Evolutionary conservation across 2,329 filamentous ascomycete genomes (phyloP), one percentile per base, ranked within the genome.

Genomic region (Cladophialophora carrionii): DNA sequence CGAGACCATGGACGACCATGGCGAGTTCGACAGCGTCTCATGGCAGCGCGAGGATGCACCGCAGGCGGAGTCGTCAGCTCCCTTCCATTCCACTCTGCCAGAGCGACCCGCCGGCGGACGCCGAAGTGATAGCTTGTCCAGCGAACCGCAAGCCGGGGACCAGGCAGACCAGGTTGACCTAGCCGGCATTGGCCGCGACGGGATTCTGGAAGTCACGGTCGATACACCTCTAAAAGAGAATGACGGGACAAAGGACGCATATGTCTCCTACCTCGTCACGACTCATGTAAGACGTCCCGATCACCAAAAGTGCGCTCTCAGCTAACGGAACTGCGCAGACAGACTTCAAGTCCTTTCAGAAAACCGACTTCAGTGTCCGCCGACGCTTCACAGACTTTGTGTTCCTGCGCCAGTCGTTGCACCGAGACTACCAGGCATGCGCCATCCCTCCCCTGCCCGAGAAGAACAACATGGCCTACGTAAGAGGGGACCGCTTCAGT

Each of bases 401-500:
- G 72, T 99, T 96, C 77, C 87, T 99, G 68, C 97, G 91, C 81
- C 97, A 96, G 79, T 89, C 91, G 34, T 87, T 99, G 58, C 88
- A 85, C 69, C 88, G 88, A 75, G 93, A 97, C 76, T 98, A 92
- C 73, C 91, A 92, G 65, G 91, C 92, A 80, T 91, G 90, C 78
- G 95, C 95, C 55, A 91, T 99, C 3, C 95, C 95, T 32, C 95
- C 95, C 54, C 83, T 99, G 61, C 95, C 95, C 60, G 95, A 98
- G 80, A 99, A 98, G 83, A 94, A 98, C 83, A 96, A 96, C 79
- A 96, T 99, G 91, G 92, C 96, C 75, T 98, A 98, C 75, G 95
- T 98, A 58, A 90, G 93, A 41, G 95, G 95, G 72, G 94, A 98
- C 81, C 90, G 95, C 68, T 99, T 99, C 78, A 92, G 93, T 8